A percentile compares a stretch with the other conserved stretches of the same genome.
phyloP scores from a whole-genome alignment of 2,329 filamentous ascomycete species.

The Neofusicoccum ribis region DNA sequence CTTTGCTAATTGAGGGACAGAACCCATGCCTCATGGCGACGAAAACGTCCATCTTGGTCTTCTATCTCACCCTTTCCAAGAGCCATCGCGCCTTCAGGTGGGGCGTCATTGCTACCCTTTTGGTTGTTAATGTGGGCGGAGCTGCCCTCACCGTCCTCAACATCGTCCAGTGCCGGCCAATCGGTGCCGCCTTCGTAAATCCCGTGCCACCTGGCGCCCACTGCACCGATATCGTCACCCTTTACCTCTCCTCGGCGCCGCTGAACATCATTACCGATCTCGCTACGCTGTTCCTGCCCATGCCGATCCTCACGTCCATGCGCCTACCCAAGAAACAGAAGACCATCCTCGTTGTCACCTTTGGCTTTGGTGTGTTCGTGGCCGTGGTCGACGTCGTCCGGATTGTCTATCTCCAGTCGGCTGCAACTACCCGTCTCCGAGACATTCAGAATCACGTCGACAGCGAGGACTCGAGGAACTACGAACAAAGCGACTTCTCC shows the following conservation, averaged over 20 bases:
- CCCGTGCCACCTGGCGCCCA: constrained; percentile 47
- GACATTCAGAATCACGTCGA: constrained; percentile 37
- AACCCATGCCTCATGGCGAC: constrained; percentile 88
- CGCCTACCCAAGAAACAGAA: constrained; percentile 83
- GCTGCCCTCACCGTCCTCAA: constrained; percentile 80
- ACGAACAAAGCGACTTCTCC: constrained; percentile 52
- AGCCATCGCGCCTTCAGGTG: constrained; percentile 75
- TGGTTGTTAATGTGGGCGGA: constrained; percentile 76
- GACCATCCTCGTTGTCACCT: constrained; percentile 81
- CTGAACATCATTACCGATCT: constrained; percentile 92
- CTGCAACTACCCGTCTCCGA: constrained; percentile 52
- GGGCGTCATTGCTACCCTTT: constrained; percentile 77
- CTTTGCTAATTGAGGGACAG: constrained; percentile 42
- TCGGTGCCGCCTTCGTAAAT: constrained; percentile 66
- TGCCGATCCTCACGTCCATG: constrained; percentile 86
- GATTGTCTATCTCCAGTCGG: constrained; percentile 85
- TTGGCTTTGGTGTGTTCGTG: constrained; percentile 83
- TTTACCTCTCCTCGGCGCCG: constrained; percentile 74
- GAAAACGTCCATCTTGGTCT: constrained; percentile 89
- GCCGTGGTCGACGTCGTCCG: constrained; percentile 84
- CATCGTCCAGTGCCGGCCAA: constrained; percentile 79
- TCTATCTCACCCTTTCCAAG: constrained; percentile 81
- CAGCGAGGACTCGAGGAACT: constrained; percentile 38
- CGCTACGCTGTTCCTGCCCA: constrained; percentile 81
- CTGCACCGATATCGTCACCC: constrained; percentile 63